phyloP scores from a whole-genome alignment of 495 filamentous ascomycete species.

The Lindgomyces ingoldianus region DNA sequence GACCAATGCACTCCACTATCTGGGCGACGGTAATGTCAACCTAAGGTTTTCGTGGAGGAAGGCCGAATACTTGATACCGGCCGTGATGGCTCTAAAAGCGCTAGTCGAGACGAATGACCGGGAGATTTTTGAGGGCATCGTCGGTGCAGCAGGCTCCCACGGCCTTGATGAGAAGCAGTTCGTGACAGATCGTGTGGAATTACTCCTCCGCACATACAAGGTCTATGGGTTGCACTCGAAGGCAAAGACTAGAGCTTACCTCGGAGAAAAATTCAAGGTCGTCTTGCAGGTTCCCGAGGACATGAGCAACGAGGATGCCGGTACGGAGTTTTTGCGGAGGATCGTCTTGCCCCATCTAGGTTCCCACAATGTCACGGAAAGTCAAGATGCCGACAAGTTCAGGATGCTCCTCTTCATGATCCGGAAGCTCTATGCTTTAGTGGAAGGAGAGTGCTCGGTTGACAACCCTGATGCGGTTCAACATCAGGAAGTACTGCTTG shows the following conservation, averaged over 20 bases:
- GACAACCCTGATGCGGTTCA: constrained; percentile 97
- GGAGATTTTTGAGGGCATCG: constrained; percentile 88
- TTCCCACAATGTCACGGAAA: constrained; percentile 73
- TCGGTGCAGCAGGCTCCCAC: constrained; percentile 71
- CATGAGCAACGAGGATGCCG: constrained; percentile 81
- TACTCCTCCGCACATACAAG: constrained; percentile 91
- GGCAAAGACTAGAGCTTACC: constrained; percentile 72
- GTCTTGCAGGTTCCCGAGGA: constrained; percentile 79
- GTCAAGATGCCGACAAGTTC: constrained; percentile 88
- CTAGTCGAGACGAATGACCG: constrained; percentile 93
- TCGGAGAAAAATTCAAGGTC: constrained; percentile 85
- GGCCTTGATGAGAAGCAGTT: constrained; percentile 79
- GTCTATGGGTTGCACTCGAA: constrained; percentile 77
- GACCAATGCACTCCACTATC: constrained; percentile 94
- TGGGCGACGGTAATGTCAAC: constrained; percentile 90
- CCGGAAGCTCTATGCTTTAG: constrained; percentile 87
- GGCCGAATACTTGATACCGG: constrained; percentile 89
- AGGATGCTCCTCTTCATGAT: constrained; percentile 95
- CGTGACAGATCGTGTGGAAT: constrained; percentile 89
- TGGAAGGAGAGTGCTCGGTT: constrained; percentile 84
- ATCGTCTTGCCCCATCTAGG: constrained; percentile 90
- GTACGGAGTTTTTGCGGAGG: constrained; percentile 83
- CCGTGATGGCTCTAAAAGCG: constrained; percentile 95
- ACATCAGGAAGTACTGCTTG: constrained; percentile 89
- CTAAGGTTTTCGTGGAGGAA: constrained; percentile 98